phyloP scores from a whole-genome alignment of 768 basidiomycete genomes.

The Tephrocybe sp. region DNA sequence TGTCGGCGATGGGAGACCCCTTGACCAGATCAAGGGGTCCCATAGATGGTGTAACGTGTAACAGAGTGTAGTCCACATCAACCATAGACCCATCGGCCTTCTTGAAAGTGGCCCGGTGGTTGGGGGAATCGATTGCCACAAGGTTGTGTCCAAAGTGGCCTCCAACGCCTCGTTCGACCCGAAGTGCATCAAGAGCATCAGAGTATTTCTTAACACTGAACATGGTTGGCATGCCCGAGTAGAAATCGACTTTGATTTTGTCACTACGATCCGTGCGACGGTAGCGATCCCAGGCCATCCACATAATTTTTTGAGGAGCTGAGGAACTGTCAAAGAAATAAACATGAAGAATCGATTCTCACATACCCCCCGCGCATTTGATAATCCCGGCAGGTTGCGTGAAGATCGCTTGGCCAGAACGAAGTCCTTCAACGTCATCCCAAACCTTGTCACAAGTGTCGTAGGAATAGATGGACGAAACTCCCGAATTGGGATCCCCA shows the following conservation, averaged over 20 bases:
- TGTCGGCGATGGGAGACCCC: slow-evolving; percentile 74
- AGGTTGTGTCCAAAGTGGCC: slow-evolving; percentile 85
- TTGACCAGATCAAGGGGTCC: slow-evolving; percentile 84
- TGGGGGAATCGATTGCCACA: slow-evolving; percentile 64
- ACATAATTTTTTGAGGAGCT: slow-evolving; percentile 94
- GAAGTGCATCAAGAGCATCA: slow-evolving; percentile 77
- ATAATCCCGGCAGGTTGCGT: slow-evolving; percentile 92
- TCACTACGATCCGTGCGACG: slow-evolving; percentile 56
- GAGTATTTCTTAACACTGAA: slow-evolving; percentile 97
- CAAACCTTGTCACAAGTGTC: slow-evolving; percentile 89
- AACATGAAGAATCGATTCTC: background rate
- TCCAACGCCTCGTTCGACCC: slow-evolving; percentile 77
- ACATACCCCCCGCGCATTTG: slow-evolving; percentile 87
- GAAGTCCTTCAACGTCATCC: slow-evolving; percentile 75
- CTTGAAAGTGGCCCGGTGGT: slow-evolving; percentile 84
- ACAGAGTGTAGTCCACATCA: slow-evolving; percentile 74
- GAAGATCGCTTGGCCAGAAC: slow-evolving; percentile 85
- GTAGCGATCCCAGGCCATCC: slow-evolving; percentile 92
- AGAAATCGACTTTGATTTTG: slow-evolving; percentile 71
- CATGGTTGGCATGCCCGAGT: slow-evolving; percentile 93
- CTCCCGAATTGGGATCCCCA: slow-evolving; percentile 72
- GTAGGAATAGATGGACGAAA: slow-evolving; percentile 92
- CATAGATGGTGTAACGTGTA: slow-evolving; percentile 93
- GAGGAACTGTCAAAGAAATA: background rate
- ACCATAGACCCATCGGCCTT: slow-evolving; percentile 67